Evolutionary conservation across 441 rosid species (phyloP).

Genomic region (Euphorbia schlechtendalii): DNA sequence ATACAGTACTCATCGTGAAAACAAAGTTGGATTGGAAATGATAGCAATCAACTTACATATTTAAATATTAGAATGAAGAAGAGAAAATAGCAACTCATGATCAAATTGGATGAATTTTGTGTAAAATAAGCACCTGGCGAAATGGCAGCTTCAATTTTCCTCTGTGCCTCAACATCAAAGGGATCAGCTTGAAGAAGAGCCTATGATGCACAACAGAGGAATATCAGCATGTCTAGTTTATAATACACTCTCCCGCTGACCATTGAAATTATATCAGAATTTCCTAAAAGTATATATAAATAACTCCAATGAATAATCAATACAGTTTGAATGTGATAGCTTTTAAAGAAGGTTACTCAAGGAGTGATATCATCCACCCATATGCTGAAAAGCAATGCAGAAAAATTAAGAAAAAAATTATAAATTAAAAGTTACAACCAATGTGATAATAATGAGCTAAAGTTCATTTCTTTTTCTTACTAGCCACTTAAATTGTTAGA

Average conservation of each 20-base stretch:
- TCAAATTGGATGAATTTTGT: too few species aligned
- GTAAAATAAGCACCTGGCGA: too few species aligned
- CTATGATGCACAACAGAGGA: conserved; percentile 27
- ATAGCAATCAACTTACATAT: neutral
- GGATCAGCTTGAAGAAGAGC: conserved; percentile 95
- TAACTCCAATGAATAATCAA: neutral
- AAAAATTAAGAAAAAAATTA: neutral
- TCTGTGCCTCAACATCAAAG: conserved; percentile 94
- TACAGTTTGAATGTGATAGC: neutral
- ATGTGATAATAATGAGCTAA: neutral
- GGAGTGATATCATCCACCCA: neutral
- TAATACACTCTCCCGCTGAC: neutral
- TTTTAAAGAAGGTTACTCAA: neutral
- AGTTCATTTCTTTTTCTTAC: neutral
- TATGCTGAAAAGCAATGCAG: neutral
- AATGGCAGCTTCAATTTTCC: conserved; percentile 96
- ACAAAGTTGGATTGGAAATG: neutral
- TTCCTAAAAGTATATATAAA: neutral
- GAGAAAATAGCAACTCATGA: neutral
- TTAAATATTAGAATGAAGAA: neutral
- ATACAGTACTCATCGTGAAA: conserved; percentile 4
- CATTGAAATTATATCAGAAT: neutral
- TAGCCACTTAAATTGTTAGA: neutral
- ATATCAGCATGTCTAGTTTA: conserved; percentile 5
- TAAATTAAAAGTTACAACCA: neutral